Percentiles rank a stretch among this genome's conserved stretches.
Conservation (phyloP, 495 filamentous ascomycete genomes). For the Aspergillus baeticus region DNA sequence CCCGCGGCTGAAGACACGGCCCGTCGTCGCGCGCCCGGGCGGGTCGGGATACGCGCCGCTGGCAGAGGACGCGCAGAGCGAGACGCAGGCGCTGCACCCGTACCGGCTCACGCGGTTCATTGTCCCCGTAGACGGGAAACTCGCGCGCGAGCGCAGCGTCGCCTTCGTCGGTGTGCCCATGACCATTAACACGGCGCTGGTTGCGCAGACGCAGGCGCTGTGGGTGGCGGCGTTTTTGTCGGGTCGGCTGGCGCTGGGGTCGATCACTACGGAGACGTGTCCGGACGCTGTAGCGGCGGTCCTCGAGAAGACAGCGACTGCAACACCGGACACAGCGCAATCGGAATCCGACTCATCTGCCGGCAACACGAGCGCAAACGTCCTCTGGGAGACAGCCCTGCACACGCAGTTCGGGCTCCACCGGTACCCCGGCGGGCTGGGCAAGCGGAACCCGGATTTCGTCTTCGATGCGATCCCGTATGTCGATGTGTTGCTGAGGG, state of each 20-base stretch:
- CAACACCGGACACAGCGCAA: neutral
- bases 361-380: slow-evolving; percentile 31
- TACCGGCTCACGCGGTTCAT: slow-evolving; percentile 68
- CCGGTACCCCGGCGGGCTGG: slow-evolving; percentile 66
- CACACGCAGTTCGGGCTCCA: slow-evolving; percentile 67
- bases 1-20: slow-evolving; percentile 52
- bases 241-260: slow-evolving; percentile 27
- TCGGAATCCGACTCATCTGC: no score
- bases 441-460: slow-evolving; percentile 63
- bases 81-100: slow-evolving; percentile 33
- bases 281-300: neutral
- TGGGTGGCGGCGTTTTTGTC: slow-evolving; percentile 71
- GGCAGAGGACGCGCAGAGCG: slow-evolving; percentile 29
- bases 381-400: slow-evolving; percentile 59
- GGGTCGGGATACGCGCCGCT: slow-evolving; percentile 32
- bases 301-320: neutral
- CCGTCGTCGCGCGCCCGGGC: slow-evolving; percentile 37
- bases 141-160: slow-evolving; percentile 55
- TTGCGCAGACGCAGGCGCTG: slow-evolving; percentile 67
- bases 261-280: neutral
- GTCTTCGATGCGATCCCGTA: slow-evolving; percentile 80
- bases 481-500: slow-evolving; percentile 65
- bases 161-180: slow-evolving; percentile 66
- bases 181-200: slow-evolving; percentile 60
- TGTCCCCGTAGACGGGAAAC: slow-evolving; percentile 57